Percentiles rank a stretch among this genome's conserved stretches.
phyloP scores from a whole-genome alignment of 2,329 filamentous ascomycete species.

The Dothistroma septosporum region DNA sequence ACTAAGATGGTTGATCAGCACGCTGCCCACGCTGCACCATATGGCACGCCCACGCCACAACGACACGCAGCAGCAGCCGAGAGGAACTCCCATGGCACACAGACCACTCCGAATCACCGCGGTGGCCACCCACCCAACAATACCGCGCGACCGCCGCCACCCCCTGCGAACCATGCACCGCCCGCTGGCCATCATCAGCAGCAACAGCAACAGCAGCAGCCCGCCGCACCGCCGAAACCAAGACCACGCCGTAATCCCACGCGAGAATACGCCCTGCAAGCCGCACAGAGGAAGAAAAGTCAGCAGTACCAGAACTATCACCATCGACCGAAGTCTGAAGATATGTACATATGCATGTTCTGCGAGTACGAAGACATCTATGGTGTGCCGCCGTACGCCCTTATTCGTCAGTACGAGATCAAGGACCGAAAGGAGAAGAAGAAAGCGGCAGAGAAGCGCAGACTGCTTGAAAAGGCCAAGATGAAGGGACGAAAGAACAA shows the following conservation, averaged over 20 bases:
- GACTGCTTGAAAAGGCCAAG: constrained; percentile 86
- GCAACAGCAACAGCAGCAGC: constrained; percentile 30
- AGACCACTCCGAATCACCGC: constrained; percentile 27
- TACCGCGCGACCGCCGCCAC: constrained; percentile 19
- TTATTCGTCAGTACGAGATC: constrained; percentile 90
- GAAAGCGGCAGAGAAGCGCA: constrained; percentile 77
- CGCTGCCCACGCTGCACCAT: constrained; percentile 16
- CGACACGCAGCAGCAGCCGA: constrained; percentile 12
- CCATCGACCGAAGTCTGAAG: constrained; percentile 65
- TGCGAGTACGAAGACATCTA: constrained; percentile 98
- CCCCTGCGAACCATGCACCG: constrained; percentile 26
- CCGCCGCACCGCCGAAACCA: constrained; percentile 51
- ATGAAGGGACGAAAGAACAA: constrained; percentile 87
- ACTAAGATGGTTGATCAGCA: constrained; percentile 59
- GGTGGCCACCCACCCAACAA: constrained; percentile 12
- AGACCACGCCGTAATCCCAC: constrained; percentile 57
- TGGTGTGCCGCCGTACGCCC: constrained; percentile 73
- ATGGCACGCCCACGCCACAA: constrained; percentile 18
- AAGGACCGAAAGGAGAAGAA: constrained; percentile 84
- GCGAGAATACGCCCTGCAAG: constrained; percentile 70
- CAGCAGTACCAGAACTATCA: constrained; percentile 73
- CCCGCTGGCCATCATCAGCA: constrained; percentile 15
- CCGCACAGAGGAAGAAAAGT: constrained; percentile 70
- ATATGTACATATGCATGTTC: constrained; percentile 95
- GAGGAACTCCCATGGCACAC: constrained; percentile 25